A percentile compares a stretch with the other conserved stretches of the same genome.
phyloP scores from a whole-genome alignment of 768 basidiomycete species.

The Boletus subcaerulescens region DNA sequence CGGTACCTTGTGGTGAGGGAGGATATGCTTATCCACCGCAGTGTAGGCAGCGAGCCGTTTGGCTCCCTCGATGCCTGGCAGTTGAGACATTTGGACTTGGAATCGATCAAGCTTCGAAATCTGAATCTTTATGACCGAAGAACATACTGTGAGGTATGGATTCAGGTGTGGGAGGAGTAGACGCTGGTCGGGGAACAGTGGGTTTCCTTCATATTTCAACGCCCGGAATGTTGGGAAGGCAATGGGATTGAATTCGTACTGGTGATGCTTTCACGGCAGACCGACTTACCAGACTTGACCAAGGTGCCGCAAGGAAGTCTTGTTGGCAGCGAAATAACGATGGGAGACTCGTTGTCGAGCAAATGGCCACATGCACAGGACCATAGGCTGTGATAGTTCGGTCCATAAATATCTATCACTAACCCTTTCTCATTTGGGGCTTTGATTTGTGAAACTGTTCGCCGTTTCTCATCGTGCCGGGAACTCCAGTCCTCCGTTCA shows the following conservation, averaged over 20 bases:
- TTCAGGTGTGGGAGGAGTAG: slow-evolving; percentile 2
- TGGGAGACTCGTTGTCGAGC: neutral
- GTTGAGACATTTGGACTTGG: slow-evolving; percentile 29
- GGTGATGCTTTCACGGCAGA: too few species aligned
- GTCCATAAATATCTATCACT: too few species aligned
- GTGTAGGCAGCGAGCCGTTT: slow-evolving; percentile 92
- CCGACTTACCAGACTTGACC: slow-evolving; percentile 18
- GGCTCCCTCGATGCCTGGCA: slow-evolving; percentile 61
- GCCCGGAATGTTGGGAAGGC: neutral
- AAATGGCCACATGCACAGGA: neutral
- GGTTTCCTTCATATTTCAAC: slow-evolving; percentile 8
- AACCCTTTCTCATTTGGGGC: too few species aligned
- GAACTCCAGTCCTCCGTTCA: neutral
- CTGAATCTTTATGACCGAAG: neutral
- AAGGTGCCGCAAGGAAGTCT: slow-evolving; percentile 5
- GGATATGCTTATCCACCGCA: slow-evolving; percentile 88
- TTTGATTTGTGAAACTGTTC: too few species aligned
- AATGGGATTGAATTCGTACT: neutral
- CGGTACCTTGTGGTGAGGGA: slow-evolving; percentile 75
- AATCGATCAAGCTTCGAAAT: neutral
- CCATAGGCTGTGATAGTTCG: too few species aligned
- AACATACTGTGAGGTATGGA: slow-evolving; percentile 8
- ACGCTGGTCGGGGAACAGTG: slow-evolving; percentile 7
- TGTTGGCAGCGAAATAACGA: slow-evolving; percentile 5
- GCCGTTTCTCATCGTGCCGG: too few species aligned